Evolutionary conservation across 441 rosid species (phyloP).

Genomic region (Syzygium syzygioides): DNA sequence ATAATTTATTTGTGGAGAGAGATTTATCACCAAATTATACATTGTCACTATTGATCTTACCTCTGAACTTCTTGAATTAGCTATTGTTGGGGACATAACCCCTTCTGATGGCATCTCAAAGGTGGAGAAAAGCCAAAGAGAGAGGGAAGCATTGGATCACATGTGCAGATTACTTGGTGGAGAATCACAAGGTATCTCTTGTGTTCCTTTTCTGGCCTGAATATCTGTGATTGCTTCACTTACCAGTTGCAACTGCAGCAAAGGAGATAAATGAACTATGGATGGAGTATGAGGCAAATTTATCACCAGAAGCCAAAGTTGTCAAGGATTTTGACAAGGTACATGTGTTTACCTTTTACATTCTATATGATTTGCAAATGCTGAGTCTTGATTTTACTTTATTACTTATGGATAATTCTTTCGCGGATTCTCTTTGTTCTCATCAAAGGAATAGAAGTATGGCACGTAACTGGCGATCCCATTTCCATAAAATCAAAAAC

Average conservation of each 20-base stretch:
- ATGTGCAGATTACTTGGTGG: conserved; percentile 91
- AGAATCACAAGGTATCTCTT: conserved; percentile 54
- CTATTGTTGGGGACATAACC: conserved; percentile 95
- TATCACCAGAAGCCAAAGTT: conserved; percentile 80
- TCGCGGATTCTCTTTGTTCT: neutral
- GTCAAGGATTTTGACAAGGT: conserved; percentile 97
- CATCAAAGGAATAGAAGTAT: neutral
- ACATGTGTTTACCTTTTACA: neutral
- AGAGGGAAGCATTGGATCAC: conserved; percentile 72
- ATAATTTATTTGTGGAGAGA: neutral
- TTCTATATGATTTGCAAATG: neutral
- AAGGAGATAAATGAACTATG: conserved; percentile 68
- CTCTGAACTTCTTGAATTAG: conserved; percentile 33
- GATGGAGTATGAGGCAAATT: conserved; percentile 84
- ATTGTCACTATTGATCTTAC: neutral
- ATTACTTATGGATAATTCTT: neutral
- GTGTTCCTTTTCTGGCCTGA: neutral
- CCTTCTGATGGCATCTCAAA: conserved; percentile 79
- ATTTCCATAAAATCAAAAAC: neutral
- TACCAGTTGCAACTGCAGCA: conserved; percentile 33
- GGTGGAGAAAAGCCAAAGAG: conserved; percentile 78
- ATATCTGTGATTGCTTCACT: neutral
- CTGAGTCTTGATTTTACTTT: neutral
- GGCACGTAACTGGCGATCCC: neutral
- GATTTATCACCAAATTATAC: neutral